Percentiles rank a stretch among this genome's conserved stretches.
These are phyloP conservation scores for Bisporella sp. DNA, from an alignment of 2,329 filamentous ascomycete genomes.

Conservation along the genomic window DNA sequence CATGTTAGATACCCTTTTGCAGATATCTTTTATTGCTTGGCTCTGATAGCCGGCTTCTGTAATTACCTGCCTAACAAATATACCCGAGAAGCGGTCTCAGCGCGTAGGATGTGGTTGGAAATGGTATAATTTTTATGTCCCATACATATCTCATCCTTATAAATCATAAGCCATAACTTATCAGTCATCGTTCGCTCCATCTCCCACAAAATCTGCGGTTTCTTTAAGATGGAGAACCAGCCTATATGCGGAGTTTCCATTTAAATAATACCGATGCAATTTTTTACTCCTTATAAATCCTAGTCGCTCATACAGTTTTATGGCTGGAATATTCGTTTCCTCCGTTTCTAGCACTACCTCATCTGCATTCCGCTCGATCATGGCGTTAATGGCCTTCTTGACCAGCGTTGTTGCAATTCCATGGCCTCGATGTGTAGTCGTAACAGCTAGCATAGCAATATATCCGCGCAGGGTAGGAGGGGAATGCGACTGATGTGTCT, in stretches of 20 bases:
- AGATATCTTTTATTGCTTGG: not conserved
- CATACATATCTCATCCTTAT: too few relatives aligned
- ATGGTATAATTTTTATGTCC: too few relatives aligned
- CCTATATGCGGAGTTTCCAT: conserved; percentile 90
- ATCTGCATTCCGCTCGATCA: conserved; percentile 77
- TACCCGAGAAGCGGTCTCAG: too few relatives aligned
- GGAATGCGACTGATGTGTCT: conserved; percentile 79
- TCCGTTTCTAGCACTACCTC: conserved; percentile 96
- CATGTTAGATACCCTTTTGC: not conserved
- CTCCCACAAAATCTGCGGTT: conserved; percentile 21
- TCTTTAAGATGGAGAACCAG: conserved; percentile 56
- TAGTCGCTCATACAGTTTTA: conserved; percentile 86
- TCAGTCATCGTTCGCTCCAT: not conserved
- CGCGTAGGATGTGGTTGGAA: too few relatives aligned
- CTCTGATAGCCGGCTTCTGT: too few relatives aligned
- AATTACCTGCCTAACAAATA: too few relatives aligned
- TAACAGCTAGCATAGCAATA: conserved; percentile 97
- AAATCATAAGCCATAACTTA: too few relatives aligned
- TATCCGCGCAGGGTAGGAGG: conserved; percentile 73
- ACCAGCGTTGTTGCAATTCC: conserved; percentile 88
- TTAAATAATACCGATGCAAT: conserved; percentile 90
- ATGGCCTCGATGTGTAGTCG: conserved; percentile 68
- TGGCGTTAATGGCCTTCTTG: conserved; percentile 83
- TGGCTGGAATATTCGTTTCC: conserved; percentile 81
- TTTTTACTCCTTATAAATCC: conserved; percentile 91